phyloP scores from a whole-genome alignment of 2,329 filamentous ascomycete genomes.

The Teratosphaeriaceae sp. region DNA sequence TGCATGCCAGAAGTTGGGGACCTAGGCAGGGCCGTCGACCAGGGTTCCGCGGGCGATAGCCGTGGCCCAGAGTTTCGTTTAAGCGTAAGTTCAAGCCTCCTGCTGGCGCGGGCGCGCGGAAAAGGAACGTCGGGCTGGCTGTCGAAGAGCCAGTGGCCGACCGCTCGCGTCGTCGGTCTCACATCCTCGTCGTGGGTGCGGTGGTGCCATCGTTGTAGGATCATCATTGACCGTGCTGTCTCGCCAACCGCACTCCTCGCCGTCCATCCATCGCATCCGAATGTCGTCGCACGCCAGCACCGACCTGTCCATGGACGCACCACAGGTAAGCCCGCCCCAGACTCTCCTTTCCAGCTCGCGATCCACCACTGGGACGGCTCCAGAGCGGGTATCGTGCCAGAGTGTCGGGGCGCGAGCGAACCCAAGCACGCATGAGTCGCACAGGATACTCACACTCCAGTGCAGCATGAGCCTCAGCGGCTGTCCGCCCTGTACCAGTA shows the following conservation, averaged over 20 bases:
- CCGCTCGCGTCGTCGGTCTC: not conserved
- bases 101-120: not conserved
- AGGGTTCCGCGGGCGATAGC: not conserved
- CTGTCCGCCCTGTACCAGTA: conserved; percentile 33
- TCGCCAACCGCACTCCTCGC: not conserved
- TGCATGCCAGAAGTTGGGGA: conserved; percentile 2
- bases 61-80: not conserved
- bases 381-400: not conserved
- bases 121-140: not conserved
- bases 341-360: conserved; percentile 1
- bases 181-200: not conserved
- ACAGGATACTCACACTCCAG: not conserved
- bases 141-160: not conserved
- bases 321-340: conserved; percentile 1
- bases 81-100: conserved; percentile 3
- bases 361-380: not conserved
- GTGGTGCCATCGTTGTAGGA: not conserved
- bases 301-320: conserved; percentile 2
- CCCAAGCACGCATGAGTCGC: not conserved
- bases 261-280: not conserved
- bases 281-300: conserved; percentile 1
- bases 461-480: conserved; percentile 16
- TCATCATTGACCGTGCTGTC: not conserved
- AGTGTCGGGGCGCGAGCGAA: not conserved
- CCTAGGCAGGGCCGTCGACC: not conserved